Evolutionary conservation across 1,139 yeast genomes (phyloP).

Genomic region (Blastobotrys elegans): DNA sequence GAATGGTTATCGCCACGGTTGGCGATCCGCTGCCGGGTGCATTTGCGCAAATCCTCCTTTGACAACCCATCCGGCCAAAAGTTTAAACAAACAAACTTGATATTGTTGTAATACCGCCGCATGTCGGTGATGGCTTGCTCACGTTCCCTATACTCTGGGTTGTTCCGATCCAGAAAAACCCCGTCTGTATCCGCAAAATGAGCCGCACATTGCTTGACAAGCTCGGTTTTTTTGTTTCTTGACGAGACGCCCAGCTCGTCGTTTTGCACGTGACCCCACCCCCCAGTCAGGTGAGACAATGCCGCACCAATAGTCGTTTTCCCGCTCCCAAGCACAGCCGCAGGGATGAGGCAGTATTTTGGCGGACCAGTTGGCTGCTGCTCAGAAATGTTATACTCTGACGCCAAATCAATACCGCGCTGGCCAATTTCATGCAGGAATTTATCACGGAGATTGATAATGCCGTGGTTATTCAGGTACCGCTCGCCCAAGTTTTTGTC

Average conservation of each 20-base stretch:
- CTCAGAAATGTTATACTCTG: conserved; percentile 13
- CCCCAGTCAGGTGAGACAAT: conserved; percentile 46
- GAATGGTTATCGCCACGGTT: conserved; percentile 88
- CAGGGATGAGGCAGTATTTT: conserved; percentile 68
- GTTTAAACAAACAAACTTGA: conserved; percentile 61
- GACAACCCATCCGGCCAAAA: conserved; percentile 45
- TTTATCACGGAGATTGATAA: conserved; percentile 61
- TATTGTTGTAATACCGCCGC: conserved; percentile 26
- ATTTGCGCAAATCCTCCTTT: conserved; percentile 26
- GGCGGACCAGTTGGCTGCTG: conserved; percentile 17
- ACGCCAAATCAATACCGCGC: conserved; percentile 41
- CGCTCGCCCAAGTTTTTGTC: conserved; percentile 40
- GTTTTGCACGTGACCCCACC: conserved; percentile 79
- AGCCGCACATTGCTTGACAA: conserved; percentile 49
- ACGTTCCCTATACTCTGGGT: conserved; percentile 69
- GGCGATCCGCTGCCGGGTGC: conserved; percentile 58
- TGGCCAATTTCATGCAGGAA: conserved; percentile 49
- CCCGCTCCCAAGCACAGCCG: conserved; percentile 94
- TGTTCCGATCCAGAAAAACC: conserved; percentile 79
- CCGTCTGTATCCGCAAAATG: conserved; percentile 39
- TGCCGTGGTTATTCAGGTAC: conserved; percentile 60
- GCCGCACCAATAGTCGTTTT: conserved; percentile 79
- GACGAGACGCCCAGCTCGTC: conserved; percentile 57
- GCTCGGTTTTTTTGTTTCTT: conserved; percentile 28
- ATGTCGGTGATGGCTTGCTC: conserved; percentile 58